Percentiles rank a stretch among this genome's conserved stretches.
Evolutionary conservation across 768 basidiomycete species (phyloP).

Genomic region (Pisolithus orientalis): DNA sequence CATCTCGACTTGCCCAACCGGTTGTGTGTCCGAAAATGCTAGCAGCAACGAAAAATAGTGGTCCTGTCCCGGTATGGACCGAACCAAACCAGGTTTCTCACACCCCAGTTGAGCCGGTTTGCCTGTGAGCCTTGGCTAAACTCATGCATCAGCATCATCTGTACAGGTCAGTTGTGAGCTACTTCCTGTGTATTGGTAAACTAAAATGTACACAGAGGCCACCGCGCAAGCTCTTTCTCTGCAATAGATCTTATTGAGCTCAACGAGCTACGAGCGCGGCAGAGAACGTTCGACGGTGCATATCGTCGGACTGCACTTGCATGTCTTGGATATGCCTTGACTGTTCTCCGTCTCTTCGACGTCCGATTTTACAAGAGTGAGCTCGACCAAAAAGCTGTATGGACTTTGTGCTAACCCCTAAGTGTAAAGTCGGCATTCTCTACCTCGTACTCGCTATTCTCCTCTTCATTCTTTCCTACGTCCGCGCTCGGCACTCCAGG

Average conservation of each 20-base stretch:
- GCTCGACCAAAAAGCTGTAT: slow-evolving; percentile 16
- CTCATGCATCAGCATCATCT: slow-evolving; percentile 10
- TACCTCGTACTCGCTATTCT: slow-evolving; percentile 57
- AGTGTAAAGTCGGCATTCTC: slow-evolving; percentile 45
- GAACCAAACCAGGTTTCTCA: slow-evolving; percentile 12
- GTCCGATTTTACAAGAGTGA: slow-evolving; percentile 63
- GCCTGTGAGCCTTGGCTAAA: not conserved
- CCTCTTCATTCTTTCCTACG: slow-evolving; percentile 51
- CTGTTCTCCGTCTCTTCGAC: slow-evolving; percentile 78
- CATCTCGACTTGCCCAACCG: slow-evolving; percentile 1
- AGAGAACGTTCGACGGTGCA: slow-evolving; percentile 79
- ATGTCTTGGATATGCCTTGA: slow-evolving; percentile 65
- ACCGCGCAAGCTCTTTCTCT: slow-evolving; percentile 44
- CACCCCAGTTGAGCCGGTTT: slow-evolving; percentile 13
- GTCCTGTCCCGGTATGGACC: slow-evolving; percentile 3
- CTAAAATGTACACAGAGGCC: slow-evolving; percentile 28
- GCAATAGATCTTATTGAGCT: slow-evolving; percentile 52
- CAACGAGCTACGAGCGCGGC: slow-evolving; percentile 71
- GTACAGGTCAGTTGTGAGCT: slow-evolving; percentile 19
- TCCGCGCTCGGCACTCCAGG: slow-evolving; percentile 58
- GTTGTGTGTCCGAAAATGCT: not conserved
- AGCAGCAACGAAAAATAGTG: not conserved
- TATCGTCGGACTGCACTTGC: slow-evolving; percentile 73
- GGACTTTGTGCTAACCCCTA: slow-evolving; percentile 7
- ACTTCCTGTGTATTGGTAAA: not conserved